Evolutionary conservation across 2,329 filamentous ascomycete genomes (phyloP), one percentile per base, ranked within the genome.

Genomic region (Clonostachys solani): DNA sequence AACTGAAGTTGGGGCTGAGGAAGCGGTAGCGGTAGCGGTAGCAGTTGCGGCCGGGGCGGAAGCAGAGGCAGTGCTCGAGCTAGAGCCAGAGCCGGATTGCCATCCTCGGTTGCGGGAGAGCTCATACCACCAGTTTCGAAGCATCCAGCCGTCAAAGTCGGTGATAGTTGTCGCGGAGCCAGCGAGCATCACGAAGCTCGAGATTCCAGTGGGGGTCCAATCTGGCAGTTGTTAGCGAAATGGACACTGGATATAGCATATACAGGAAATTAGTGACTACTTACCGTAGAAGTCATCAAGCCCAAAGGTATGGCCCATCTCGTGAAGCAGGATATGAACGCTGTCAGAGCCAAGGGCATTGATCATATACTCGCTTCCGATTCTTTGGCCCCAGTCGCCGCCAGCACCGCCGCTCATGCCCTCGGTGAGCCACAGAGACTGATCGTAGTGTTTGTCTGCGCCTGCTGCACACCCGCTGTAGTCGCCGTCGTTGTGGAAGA

Each of bases 81-180:
- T 29, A 9, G 23, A 29, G 23, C 23, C 23, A 5, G 23, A 17
- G 35, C 34, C 10, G 49, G 23, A 37, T n/a, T 60, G 55, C 61
- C 61, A 64, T 47, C 55, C 54, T 1, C 60, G 59, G 16, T 56
- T 38, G 1, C 60, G 59, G 29, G 61, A 64, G 34, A 64, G 53
- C 50, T 64, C 55, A 34, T 64, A 59, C 70, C 70, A 75, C 69
- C 70, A 75, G 54, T 75, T 69, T 2, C 71, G 56, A 42, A 68
- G 55, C 71, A 75, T 75, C 72, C 72, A 75, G 17, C 67, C 69
- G 45, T 75, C 72, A 43, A 75, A 75, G 40, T 75, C 71, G 3
- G 72, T 75, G 17, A 75, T 62, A 42, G 62, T 49, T 17, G 54
- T 59, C 2, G 72, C 59, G 42, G 65, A 66, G 5, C 72, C 72